Conservation (phyloP, 768 basidiomycete species). For the Mrakia gelida region DNA sequence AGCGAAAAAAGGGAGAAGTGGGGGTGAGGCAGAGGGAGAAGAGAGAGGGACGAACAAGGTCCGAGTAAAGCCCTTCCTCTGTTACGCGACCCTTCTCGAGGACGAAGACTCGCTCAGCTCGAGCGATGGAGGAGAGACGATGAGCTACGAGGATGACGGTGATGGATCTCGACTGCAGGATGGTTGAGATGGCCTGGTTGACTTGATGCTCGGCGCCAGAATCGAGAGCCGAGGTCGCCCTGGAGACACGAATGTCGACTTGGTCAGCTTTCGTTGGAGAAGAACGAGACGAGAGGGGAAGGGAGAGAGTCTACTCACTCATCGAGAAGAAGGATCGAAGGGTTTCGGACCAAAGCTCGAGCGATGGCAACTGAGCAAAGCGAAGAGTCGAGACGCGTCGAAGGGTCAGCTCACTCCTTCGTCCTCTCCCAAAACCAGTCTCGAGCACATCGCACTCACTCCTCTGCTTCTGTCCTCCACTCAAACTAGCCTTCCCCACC, state of each 20-base stretch:
- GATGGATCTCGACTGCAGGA: conserved; percentile 18
- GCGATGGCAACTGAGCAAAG: conserved; percentile 50
- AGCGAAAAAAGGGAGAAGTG: neutral
- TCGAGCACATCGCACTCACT: conserved; percentile 16
- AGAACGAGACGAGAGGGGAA: neutral
- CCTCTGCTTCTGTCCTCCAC: conserved; percentile 51
- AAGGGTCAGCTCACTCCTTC: neutral
- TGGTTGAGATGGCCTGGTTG: conserved; percentile 32
- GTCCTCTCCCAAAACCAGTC: neutral
- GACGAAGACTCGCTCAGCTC: conserved; percentile 30
- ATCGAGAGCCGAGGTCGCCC: conserved; percentile 26
- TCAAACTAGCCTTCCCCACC: conserved; percentile 36
- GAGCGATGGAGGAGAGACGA: conserved; percentile 28
- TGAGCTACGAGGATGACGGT: conserved; percentile 33
- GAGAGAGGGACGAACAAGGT: conserved; percentile 18
- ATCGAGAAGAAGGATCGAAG: conserved; percentile 28
- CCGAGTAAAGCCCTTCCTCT: conserved; percentile 28
- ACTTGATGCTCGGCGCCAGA: conserved; percentile 25
- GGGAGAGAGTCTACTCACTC: neutral
- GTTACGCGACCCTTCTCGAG: conserved; percentile 27
- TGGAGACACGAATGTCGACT: too few species aligned
- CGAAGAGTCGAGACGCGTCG: conserved; percentile 15
- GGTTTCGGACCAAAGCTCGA: conserved; percentile 30
- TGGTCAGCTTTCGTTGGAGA: too few species aligned
- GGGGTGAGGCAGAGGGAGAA: neutral